phyloP scores from a whole-genome alignment of 345 rosid genomes.

The Zanthoxylum bungeanum region DNA sequence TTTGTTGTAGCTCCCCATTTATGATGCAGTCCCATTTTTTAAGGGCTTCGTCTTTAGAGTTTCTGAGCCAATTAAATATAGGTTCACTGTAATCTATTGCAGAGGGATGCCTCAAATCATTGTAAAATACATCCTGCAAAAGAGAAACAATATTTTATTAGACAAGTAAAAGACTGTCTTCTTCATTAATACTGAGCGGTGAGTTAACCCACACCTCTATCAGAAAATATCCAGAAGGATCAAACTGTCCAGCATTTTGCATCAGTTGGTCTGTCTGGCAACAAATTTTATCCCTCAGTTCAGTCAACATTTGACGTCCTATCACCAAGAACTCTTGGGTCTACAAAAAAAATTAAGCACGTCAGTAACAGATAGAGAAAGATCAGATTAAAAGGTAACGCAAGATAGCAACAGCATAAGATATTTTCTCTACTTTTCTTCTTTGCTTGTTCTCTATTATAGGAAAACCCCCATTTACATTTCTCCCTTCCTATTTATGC shows the following conservation, averaged over 20 bases:
- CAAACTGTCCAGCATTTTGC: conserved; percentile 62
- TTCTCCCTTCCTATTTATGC: neutral
- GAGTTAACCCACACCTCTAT: conserved; percentile 55
- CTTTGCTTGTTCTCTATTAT: no score
- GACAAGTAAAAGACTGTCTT: conserved; percentile 4
- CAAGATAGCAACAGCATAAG: neutral
- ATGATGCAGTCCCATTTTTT: conserved; percentile 64
- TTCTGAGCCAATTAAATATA: conserved; percentile 66
- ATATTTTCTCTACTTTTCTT: neutral
- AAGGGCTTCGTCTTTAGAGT: conserved; percentile 64
- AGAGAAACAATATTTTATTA: conserved; percentile 16
- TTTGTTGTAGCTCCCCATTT: conserved; percentile 52
- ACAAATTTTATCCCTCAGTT: conserved; percentile 72
- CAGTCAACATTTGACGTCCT: conserved; percentile 65
- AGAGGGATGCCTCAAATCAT: no score
- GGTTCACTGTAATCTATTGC: conserved; percentile 70
- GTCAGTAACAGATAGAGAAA: neutral
- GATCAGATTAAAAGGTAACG: neutral
- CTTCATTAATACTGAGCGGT: neutral
- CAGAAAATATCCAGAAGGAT: conserved; percentile 90
- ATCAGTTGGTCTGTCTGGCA: conserved; percentile 70
- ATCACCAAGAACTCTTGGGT: conserved; percentile 82
- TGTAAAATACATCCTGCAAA: conserved; percentile 70
- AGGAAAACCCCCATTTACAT: neutral
- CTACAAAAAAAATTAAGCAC: conserved; percentile 31